These are phyloP conservation scores for Casuarina equisetifolia DNA, from an alignment of 306 rosid species.

Conservation along the genomic window DNA sequence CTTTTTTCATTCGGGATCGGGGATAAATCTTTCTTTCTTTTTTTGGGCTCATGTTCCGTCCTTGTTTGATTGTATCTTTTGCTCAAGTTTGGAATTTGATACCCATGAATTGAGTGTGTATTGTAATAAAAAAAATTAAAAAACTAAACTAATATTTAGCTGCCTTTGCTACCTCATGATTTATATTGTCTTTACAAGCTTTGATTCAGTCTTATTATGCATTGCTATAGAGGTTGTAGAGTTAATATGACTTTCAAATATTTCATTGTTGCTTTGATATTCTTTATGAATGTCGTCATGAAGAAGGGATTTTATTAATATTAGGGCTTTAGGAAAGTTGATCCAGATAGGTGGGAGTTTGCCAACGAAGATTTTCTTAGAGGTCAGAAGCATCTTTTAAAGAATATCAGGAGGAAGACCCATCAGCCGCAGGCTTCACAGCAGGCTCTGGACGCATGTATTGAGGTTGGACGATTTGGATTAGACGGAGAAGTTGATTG, in stretches of 20 bases:
- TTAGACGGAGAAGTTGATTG: conserved; percentile 58
- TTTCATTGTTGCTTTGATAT: background rate
- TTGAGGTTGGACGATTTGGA: conserved; percentile 74
- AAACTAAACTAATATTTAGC: background rate
- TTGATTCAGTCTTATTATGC: background rate
- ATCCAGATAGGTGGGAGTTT: conserved; percentile 86
- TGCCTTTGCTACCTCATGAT: background rate
- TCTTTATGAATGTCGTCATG: conserved; percentile 19
- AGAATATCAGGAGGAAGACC: conserved; percentile 64
- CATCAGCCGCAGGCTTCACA: conserved; percentile 37
- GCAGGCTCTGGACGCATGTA: conserved; percentile 55
- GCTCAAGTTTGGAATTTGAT: background rate
- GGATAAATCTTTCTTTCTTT: conserved; percentile 1
- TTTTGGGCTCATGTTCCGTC: background rate
- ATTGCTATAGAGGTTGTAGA: background rate
- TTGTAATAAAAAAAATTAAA: no score
- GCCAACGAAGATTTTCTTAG: conserved; percentile 80
- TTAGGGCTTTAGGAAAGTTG: conserved; percentile 87
- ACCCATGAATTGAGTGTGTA: no score
- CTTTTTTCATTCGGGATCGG: conserved; percentile 28
- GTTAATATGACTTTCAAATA: background rate
- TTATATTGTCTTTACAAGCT: no score
- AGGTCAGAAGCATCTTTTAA: conserved; percentile 72
- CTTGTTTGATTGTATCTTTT: background rate
- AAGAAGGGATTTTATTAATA: conserved; percentile 29